Evolutionary conservation across 805 yeast species (phyloP), one percentile per base, ranked within the genome.

Genomic region (Ogataea trehaloabstinens): DNA sequence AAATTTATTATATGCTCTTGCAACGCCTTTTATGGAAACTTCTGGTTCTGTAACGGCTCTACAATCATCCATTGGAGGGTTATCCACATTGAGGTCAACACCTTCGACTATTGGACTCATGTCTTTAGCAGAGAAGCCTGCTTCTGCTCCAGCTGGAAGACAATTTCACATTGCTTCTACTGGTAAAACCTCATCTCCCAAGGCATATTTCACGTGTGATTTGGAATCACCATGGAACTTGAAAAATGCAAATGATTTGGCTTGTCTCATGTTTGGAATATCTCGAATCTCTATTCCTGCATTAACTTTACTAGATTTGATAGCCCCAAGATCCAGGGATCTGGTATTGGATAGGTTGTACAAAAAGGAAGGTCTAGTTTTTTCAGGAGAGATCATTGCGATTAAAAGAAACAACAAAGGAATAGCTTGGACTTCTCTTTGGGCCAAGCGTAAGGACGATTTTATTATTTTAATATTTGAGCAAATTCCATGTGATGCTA

Each of bases 171-270:
- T 82, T 25, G 64, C 80, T 44, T 72, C 87, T 0, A 73, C 89
- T 0, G 80, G 85, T 2, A 88, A 85, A 51, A 82, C 80, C 42
- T 66, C 64, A 6, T 61, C 83, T 0, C 91, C 91, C 8, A 93
- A 87, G 54, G 93, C 96, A 0, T 82, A 89, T 10, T 82, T 90
- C 58, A 87, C 96, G 0, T 85, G 95, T 34, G 79, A 78, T 2
- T 66, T 74, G 18, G 77, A 74, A 11, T 72, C 74, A 34, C 97
- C 97, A 1, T 90, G 93, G 90, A 64, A 69, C 19, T 73, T 90
- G 35, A 78, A 77, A 52, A 90, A 95, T 5, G 88, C 95, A 12
- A 90, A 91, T 57, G 97, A 90, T 61, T 68, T 89, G 48, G 95
- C 96, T 0, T 85, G 95, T 55, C 68, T 88, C 42, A 79, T 86